These are phyloP conservation scores for Nigrospora osmanthi DNA, from an alignment of 2,329 filamentous ascomycete species.

Conservation along the genomic window DNA sequence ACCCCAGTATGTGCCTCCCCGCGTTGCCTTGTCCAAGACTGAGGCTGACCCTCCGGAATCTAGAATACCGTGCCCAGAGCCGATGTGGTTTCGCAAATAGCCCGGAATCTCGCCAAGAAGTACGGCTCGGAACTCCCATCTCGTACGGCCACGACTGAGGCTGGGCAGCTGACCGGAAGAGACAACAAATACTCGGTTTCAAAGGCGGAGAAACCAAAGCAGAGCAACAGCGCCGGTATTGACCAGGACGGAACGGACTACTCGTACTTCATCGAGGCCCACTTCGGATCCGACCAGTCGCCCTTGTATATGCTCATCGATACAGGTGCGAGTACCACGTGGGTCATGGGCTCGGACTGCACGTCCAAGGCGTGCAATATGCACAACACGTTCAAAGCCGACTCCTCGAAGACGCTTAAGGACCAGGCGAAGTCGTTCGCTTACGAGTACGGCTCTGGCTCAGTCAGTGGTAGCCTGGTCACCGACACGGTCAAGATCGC, in stretches of 20 bases:
- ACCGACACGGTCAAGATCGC: conserved; percentile 62
- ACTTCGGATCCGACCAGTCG: conserved; percentile 46
- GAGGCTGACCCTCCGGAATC: too few species aligned
- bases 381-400: conserved; percentile 62
- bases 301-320: conserved; percentile 56
- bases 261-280: conserved; percentile 54
- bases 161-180: conserved; percentile 23
- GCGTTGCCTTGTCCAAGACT: neutral
- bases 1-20: conserved; percentile 3
- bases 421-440: conserved; percentile 46
- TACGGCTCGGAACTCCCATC: conserved; percentile 20
- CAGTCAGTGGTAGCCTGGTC: conserved; percentile 58
- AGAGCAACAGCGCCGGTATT: conserved; percentile 44
- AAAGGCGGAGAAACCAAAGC: conserved; percentile 34
- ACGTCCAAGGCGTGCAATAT: conserved; percentile 54
- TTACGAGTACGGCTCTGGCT: conserved; percentile 71
- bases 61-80: conserved; percentile 15
- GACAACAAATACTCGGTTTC: conserved; percentile 39
- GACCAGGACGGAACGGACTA: conserved; percentile 59
- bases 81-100: conserved; percentile 28
- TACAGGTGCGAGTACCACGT: conserved; percentile 65
- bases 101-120: conserved; percentile 30
- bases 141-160: conserved; percentile 6
- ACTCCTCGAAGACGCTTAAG: conserved; percentile 57
- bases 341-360: conserved; percentile 74